Percentiles rank a stretch among this genome's conserved stretches.
These are phyloP conservation scores for Saccharomyces uvarum DNA, from an alignment of 1,139 yeast species.

Conservation along the genomic window DNA sequence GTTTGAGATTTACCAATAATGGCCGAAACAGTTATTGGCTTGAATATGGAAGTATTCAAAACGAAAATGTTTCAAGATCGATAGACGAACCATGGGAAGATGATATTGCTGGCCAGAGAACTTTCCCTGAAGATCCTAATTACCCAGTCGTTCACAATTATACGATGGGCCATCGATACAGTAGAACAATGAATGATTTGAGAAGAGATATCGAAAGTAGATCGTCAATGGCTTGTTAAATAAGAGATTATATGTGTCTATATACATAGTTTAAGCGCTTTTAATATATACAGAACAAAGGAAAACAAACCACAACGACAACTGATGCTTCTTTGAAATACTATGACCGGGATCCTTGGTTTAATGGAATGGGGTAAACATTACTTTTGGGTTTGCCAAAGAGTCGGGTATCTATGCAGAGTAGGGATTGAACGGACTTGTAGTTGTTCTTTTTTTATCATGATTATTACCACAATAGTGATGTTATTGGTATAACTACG, in stretches of 20 bases:
- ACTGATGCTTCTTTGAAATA: not conserved
- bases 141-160: slow-evolving; percentile 51
- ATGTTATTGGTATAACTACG: not conserved
- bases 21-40: slow-evolving; percentile 86
- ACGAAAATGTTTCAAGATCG: slow-evolving; percentile 26
- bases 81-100: slow-evolving; percentile 45
- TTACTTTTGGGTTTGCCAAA: not conserved
- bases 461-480: not conserved
- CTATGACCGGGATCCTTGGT: not conserved
- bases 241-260: not conserved
- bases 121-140: slow-evolving; percentile 35
- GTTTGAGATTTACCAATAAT: slow-evolving; percentile 69
- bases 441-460: not conserved
- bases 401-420: not conserved
- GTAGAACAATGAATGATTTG: slow-evolving; percentile 29
- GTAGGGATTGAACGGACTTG: not conserved
- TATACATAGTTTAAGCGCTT: not conserved
- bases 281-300: not conserved
- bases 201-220: slow-evolving; percentile 23
- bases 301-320: not conserved
- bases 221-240: slow-evolving; percentile 3
- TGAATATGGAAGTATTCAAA: slow-evolving; percentile 19
- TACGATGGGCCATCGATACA: slow-evolving; percentile 34
- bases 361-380: not conserved
- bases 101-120: slow-evolving; percentile 22